phyloP scores from a whole-genome alignment of 352 stramenopile species.

The Nothophytophthora sp. region DNA sequence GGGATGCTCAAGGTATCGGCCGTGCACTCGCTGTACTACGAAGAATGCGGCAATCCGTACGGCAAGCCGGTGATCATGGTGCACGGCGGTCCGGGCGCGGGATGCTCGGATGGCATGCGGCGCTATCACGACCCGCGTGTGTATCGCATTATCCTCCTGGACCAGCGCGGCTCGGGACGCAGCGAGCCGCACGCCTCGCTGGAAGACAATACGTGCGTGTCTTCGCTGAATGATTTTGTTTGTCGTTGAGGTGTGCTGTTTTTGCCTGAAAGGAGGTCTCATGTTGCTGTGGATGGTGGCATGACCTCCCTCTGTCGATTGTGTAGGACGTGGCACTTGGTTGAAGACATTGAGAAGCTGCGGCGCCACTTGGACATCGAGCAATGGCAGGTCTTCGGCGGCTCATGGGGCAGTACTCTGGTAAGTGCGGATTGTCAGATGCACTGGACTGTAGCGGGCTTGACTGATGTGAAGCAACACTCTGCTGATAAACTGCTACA shows the following conservation, averaged over 20 bases:
- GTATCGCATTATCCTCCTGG: constrained; percentile 93
- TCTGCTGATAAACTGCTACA: constrained; percentile 16
- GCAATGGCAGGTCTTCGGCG: constrained; percentile 94
- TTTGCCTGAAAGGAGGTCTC: not conserved
- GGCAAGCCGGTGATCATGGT: constrained; percentile 93
- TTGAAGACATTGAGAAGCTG: constrained; percentile 94
- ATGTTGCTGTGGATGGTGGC: not conserved
- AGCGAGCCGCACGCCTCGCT: constrained; percentile 87
- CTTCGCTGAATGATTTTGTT: not conserved
- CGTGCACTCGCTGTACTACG: constrained; percentile 90
- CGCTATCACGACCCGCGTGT: constrained; percentile 92
- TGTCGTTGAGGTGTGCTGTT: too few relatives aligned
- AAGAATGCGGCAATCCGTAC: constrained; percentile 87
- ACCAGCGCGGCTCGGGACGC: constrained; percentile 92
- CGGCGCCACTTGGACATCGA: constrained; percentile 85
- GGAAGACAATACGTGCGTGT: constrained; percentile 83
- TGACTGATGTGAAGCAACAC: too few relatives aligned
- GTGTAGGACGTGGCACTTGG: constrained; percentile 80
- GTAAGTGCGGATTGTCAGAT: constrained; percentile 28
- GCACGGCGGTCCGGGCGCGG: constrained; percentile 92
- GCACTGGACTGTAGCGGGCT: not conserved
- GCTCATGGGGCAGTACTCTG: constrained; percentile 94
- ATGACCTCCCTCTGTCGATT: not conserved
- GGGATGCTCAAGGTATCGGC: constrained; percentile 82
- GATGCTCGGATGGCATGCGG: constrained; percentile 87